These are phyloP conservation scores for Geotrichum fermentans DNA, from an alignment of 1,139 yeast genomes.

Conservation along the genomic window DNA sequence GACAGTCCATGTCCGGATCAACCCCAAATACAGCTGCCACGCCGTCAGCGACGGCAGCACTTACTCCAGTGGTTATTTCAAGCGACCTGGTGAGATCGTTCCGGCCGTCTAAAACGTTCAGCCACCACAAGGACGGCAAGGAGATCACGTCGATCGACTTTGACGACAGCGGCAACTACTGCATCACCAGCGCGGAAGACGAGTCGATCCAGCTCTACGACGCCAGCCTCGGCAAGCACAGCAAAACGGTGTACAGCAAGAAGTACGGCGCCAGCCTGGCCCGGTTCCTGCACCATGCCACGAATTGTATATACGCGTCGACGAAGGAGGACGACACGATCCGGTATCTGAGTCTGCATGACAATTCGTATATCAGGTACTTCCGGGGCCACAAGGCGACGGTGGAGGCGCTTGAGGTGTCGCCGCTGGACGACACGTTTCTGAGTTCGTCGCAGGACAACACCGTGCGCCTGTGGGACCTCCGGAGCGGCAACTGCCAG, in stretches of 20 bases:
- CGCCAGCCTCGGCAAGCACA: conserved; percentile 54
- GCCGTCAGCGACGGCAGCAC: neutral
- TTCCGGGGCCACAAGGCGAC: conserved; percentile 79
- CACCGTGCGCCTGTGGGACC: conserved; percentile 84
- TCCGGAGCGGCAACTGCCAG: conserved; percentile 47
- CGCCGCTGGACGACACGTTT: conserved; percentile 66
- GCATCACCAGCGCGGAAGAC: conserved; percentile 66
- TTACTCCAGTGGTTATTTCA: conserved; percentile 33
- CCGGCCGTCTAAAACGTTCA: conserved; percentile 55
- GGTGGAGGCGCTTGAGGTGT: conserved; percentile 67
- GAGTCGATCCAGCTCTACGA: conserved; percentile 83
- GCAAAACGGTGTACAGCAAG: conserved; percentile 62
- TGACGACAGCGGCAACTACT: conserved; percentile 77
- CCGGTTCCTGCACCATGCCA: conserved; percentile 70
- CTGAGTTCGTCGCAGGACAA: conserved; percentile 70
- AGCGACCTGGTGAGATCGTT: conserved; percentile 47
- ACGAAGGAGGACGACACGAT: conserved; percentile 53
- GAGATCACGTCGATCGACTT: conserved; percentile 77
- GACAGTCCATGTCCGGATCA: neutral
- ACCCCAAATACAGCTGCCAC: conserved; percentile 17
- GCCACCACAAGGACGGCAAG: conserved; percentile 47
- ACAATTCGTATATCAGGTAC: conserved; percentile 75
- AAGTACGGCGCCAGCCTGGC: conserved; percentile 92
- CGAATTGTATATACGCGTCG: conserved; percentile 76
- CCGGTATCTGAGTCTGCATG: conserved; percentile 69